Evolutionary conservation across 176 grass and related monocot species (phyloP), one percentile per base, ranked within the genome.

Genomic region (Paspalum vaginatum): DNA sequence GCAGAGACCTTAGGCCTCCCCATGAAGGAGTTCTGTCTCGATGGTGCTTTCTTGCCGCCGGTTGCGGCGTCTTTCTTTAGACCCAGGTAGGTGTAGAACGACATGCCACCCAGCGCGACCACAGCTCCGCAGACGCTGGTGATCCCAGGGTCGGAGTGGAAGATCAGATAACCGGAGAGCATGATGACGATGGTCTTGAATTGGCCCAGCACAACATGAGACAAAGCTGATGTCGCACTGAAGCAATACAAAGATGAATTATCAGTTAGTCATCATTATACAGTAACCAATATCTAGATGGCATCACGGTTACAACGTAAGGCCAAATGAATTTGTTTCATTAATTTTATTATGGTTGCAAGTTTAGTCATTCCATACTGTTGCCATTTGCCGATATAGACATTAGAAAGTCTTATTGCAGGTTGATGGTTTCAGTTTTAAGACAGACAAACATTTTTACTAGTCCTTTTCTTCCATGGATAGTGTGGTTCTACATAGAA

Each of bases 161-260:
- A 98, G 58, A 93, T 58, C 54, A 98, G 60, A 70, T 87, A 94
- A 17, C 95, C 92, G 15, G 70, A 87, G 22, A 98, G 92, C 92
- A 94, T 87, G 42, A 98, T 93, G 63, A 94, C 88, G 51, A 90
- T 55, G 26, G 92, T 94, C 87, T 98, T 98, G 86, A 98, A 98
- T 22, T 98, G 95, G 12, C 95, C 95, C 20, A 94, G 77, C 57
- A 98, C 95, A 9, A 98, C 95, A 40, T 98, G 95, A 15, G 95
- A 98, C 20, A 87, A 81, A 22, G 95, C 92, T 8, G 95, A 98
- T 4, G 95, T 98, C 15, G 95, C 95, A 6, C 95, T 98, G 81
- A 37, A 77, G 61, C 47, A 11, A 60, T 44, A 43, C 27, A 78
- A 55, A 22, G 32, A 39, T 1, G 4, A 5, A 32, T 60, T 50